Evolutionary conservation across 345 rosid genomes (phyloP).

Genomic region (Cardiospermum halicacabum): DNA sequence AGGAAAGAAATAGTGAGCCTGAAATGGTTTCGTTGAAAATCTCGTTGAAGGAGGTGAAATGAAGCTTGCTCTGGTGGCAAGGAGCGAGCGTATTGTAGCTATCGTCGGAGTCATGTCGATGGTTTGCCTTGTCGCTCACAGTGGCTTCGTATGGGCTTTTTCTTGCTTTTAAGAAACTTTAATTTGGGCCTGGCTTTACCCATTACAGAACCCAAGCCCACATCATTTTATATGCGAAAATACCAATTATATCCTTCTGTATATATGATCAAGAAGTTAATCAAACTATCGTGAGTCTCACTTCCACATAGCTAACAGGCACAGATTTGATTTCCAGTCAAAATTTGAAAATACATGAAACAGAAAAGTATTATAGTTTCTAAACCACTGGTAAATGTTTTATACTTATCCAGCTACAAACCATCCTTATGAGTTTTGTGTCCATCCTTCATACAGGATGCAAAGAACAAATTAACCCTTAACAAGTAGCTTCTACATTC

Average conservation of each 20-base stretch:
- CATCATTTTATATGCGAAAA: not conserved
- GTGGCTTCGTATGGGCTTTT: not conserved
- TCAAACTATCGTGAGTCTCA: too few species aligned
- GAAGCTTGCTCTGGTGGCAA: constrained; percentile 24
- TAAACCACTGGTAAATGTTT: constrained; percentile 13
- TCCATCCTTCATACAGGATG: constrained; percentile 33
- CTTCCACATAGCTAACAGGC: not conserved
- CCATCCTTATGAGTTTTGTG: constrained; percentile 29
- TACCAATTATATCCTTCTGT: too few species aligned
- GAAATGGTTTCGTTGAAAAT: constrained; percentile 42
- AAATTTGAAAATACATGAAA: constrained; percentile 25
- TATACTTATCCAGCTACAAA: constrained; percentile 20
- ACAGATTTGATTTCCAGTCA: constrained; percentile 17
- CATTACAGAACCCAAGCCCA: not conserved
- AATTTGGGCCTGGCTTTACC: not conserved
- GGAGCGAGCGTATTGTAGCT: not conserved
- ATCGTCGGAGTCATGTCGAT: not conserved
- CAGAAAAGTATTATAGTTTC: constrained; percentile 12
- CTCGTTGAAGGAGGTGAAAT: constrained; percentile 24
- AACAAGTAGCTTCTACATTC: constrained; percentile 13
- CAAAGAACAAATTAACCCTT: constrained; percentile 30
- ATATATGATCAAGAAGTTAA: too few species aligned
- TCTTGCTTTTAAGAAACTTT: too few species aligned
- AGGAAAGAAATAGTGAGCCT: constrained; percentile 33
- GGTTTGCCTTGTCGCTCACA: too few species aligned